Evolutionary conservation across 176 grass and related monocot species (phyloP), one percentile per base, ranked within the genome.

Genomic region (Paspalum notatum): DNA sequence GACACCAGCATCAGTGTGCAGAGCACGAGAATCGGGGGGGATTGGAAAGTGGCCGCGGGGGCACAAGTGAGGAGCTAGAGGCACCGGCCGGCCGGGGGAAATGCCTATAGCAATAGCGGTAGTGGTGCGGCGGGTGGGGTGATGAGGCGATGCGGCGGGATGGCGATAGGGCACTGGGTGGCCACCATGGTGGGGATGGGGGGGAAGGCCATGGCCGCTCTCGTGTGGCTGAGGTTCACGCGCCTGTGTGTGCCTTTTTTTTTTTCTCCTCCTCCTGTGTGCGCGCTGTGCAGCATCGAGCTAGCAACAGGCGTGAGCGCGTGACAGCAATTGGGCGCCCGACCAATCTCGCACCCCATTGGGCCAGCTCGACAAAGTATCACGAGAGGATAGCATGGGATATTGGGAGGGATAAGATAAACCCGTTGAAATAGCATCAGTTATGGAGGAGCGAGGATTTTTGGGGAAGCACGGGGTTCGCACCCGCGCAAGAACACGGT

Each of bases 361-460:
- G 92, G 92, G 22, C 92, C 92, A 94, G 22, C 76, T 94, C 84
- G 63, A 67, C 89, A 62, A 72, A 89, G 53, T 82, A 88, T 91
- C 85, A 26, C 24, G 68, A 88, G 64, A 81, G 79, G 88, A 94
- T 91, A 94, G 89, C 62, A 41, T 20, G 32, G 32, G 32, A 32
- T 32, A 32, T 32, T 32, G 32, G 32, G 32, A n/a, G n/a, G 22
- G 87, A 80, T 76, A 75, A 77, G 25, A 80, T 79, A 39, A 42
- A 81, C n/a, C n/a, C n/a, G 50, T 74, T 51, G n/a, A 37, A 42
- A 3, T 80, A 69, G 61, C 69, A 82, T 76, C 55, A 55, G 60
- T 52, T 75, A 63, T 66, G 21, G 21, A 59, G 8, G 52, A 17
- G 12, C 5, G 12, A 20, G n/a, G n/a, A n/a, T n/a, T n/a, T n/a